A percentile compares a stretch with the other conserved stretches of the same genome.
Conservation (phyloP, 2,329 filamentous ascomycete genomes). For the Parasarocladium wereldwijsianum region DNA sequence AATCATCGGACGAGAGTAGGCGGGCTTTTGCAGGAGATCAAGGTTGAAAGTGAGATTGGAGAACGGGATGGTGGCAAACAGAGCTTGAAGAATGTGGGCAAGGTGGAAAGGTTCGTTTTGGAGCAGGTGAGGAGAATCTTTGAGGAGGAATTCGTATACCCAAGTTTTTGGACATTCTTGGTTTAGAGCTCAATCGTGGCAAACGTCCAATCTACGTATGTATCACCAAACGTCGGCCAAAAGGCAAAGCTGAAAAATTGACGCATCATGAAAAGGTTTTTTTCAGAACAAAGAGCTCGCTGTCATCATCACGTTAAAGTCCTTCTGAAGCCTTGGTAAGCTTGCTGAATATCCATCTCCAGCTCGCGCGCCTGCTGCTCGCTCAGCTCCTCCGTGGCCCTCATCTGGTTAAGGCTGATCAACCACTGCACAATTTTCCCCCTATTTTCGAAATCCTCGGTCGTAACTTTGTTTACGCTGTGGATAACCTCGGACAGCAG, state of each 20-base stretch:
- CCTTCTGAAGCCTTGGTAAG: constrained; percentile 85
- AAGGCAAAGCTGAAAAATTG: neutral
- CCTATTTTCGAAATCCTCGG: constrained; percentile 85
- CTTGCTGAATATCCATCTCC: constrained; percentile 84
- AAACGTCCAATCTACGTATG: too few species aligned
- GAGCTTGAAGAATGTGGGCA: constrained; percentile 94
- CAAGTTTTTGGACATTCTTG: constrained; percentile 95
- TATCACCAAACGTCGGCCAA: too few species aligned
- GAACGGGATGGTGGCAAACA: constrained; percentile 84
- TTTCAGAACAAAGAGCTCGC: neutral
- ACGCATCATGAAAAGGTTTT: neutral
- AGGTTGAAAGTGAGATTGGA: constrained; percentile 95
- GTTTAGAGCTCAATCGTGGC: constrained; percentile 34
- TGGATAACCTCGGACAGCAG: constrained; percentile 92
- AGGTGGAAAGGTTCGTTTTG: constrained; percentile 93
- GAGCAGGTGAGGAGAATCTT: constrained; percentile 96
- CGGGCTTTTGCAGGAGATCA: constrained; percentile 78
- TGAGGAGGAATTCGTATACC: constrained; percentile 96
- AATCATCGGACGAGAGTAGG: constrained; percentile 34
- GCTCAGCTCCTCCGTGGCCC: constrained; percentile 76
- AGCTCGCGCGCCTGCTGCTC: constrained; percentile 81
- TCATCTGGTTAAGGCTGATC: constrained; percentile 95
- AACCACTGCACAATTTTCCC: constrained; percentile 98
- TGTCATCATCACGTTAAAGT: constrained; percentile 41
- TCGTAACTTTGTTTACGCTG: constrained; percentile 91